phyloP scores from a whole-genome alignment of 1,139 yeast genomes.

The Kodamaea arcana region DNA sequence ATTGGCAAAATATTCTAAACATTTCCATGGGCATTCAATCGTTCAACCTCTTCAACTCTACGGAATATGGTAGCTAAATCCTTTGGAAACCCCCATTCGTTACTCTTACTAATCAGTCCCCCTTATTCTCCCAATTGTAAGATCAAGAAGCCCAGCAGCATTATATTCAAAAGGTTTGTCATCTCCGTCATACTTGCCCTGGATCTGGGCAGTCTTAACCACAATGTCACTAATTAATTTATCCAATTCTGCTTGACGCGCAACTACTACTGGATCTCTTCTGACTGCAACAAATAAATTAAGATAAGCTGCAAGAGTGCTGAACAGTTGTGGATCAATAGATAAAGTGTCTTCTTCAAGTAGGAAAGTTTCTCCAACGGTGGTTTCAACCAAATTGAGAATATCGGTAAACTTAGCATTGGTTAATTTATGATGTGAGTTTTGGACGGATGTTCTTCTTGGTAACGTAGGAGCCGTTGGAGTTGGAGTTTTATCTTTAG shows the following conservation, averaged over 20 bases:
- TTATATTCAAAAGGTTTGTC: conserved; percentile 24
- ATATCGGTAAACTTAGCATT: conserved; percentile 36
- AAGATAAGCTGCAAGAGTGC: conserved; percentile 49
- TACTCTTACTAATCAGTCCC: conserved; percentile 1
- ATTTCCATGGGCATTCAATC: too few species aligned
- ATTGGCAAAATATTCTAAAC: too few species aligned
- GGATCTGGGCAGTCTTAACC: conserved; percentile 13
- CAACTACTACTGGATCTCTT: conserved; percentile 16
- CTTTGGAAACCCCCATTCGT: too few species aligned
- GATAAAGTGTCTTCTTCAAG: conserved; percentile 9
- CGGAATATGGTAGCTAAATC: too few species aligned
- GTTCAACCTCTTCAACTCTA: too few species aligned
- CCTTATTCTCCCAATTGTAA: conserved; percentile 36
- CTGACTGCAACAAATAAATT: conserved; percentile 50
- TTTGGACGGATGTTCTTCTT: conserved; percentile 9
- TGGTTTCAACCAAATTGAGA: conserved; percentile 31
- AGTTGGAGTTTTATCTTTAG: not conserved
- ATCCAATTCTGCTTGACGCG: conserved; percentile 19
- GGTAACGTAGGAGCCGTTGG: conserved; percentile 22
- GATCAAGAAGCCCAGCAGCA: conserved; percentile 34
- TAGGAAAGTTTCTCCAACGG: conserved; percentile 30
- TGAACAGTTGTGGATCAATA: conserved; percentile 28
- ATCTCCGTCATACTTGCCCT: conserved; percentile 12
- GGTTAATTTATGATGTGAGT: conserved; percentile 36
- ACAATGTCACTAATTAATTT: conserved; percentile 16